phyloP scores from a whole-genome alignment of 371 early-diverging fungal genomes.

The Mortierella sp. region DNA sequence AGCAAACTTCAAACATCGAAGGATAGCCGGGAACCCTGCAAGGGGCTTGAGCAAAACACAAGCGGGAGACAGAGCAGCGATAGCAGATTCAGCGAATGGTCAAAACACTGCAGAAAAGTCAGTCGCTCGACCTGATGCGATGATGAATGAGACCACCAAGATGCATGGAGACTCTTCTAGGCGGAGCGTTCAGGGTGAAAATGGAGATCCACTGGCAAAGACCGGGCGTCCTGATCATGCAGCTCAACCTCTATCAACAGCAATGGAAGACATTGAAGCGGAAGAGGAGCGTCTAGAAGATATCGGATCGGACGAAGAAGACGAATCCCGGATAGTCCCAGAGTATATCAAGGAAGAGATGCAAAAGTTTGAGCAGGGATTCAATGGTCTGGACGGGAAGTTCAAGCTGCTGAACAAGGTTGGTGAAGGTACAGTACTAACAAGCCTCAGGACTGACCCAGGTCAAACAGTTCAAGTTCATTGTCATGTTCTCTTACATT shows the following conservation, averaged over 20 bases:
- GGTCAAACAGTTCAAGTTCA: too few relatives aligned
- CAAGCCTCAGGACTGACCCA: too few relatives aligned
- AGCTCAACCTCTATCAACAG: background rate
- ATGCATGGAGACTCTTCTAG: too few relatives aligned
- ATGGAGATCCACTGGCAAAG: too few relatives aligned
- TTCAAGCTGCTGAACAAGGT: constrained; percentile 78
- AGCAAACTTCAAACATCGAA: constrained; percentile 8
- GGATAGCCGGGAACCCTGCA: background rate
- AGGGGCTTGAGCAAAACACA: background rate
- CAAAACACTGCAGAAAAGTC: too few relatives aligned
- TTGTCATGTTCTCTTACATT: background rate
- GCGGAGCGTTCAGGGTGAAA: background rate
- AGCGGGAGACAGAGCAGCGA: background rate
- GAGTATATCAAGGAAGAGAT: constrained; percentile 55
- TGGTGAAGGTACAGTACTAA: constrained; percentile 71
- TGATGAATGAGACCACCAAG: too few relatives aligned
- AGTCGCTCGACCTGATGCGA: too few relatives aligned
- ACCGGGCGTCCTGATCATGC: too few relatives aligned
- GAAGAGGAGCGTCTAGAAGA: background rate
- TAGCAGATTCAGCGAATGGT: too few relatives aligned
- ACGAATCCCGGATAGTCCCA: constrained; percentile 13
- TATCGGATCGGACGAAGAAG: constrained; percentile 29
- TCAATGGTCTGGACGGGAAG: constrained; percentile 63
- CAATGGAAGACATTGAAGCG: background rate
- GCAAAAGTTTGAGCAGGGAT: constrained; percentile 56